These are phyloP conservation scores for Emmonsiellopsis sp. DNA, from an alignment of 2,329 filamentous ascomycete species.

Conservation along the genomic window DNA sequence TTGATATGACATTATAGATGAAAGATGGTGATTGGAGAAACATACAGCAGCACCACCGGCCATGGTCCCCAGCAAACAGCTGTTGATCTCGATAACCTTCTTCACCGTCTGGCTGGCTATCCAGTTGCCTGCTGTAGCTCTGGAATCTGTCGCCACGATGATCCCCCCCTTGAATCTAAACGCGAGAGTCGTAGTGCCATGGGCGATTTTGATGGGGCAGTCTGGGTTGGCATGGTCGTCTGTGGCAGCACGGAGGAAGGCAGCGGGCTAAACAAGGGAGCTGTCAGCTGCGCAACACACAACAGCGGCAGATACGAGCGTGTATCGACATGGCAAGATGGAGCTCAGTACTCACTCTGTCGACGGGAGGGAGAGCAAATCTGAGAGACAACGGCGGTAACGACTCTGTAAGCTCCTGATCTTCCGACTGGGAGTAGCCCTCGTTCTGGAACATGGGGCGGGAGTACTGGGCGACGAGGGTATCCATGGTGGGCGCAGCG, in stretches of 20 bases:
- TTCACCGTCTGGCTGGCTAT: slow-evolving; percentile 99
- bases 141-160: slow-evolving; percentile 94
- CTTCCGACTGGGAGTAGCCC: slow-evolving; percentile 60
- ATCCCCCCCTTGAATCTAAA: slow-evolving; percentile 98
- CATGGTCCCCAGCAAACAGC: slow-evolving; percentile 89
- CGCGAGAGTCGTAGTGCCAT: slow-evolving; percentile 94
- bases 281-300: background rate
- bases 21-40: slow-evolving; percentile 9
- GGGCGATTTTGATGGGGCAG: slow-evolving; percentile 98
- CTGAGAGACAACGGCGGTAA: slow-evolving; percentile 74
- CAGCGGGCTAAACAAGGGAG: slow-evolving; percentile 54
- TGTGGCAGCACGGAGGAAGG: slow-evolving; percentile 93
- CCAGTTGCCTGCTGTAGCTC: slow-evolving; percentile 96
- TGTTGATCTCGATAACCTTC: slow-evolving; percentile 99
- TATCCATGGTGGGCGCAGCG: slow-evolving; percentile 58
- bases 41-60: slow-evolving; percentile 85
- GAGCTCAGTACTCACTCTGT: slow-evolving; percentile 51
- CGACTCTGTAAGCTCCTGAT: slow-evolving; percentile 62
- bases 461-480: slow-evolving; percentile 86
- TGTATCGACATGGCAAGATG: background rate
- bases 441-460: slow-evolving; percentile 66
- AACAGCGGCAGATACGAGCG: background rate
- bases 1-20: background rate
- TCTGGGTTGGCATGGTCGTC: slow-evolving; percentile 95
- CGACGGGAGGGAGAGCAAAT: slow-evolving; percentile 89